These are phyloP conservation scores for Claviceps pazoutovae DNA, from an alignment of 2,329 filamentous ascomycete species.

Conservation along the genomic window DNA sequence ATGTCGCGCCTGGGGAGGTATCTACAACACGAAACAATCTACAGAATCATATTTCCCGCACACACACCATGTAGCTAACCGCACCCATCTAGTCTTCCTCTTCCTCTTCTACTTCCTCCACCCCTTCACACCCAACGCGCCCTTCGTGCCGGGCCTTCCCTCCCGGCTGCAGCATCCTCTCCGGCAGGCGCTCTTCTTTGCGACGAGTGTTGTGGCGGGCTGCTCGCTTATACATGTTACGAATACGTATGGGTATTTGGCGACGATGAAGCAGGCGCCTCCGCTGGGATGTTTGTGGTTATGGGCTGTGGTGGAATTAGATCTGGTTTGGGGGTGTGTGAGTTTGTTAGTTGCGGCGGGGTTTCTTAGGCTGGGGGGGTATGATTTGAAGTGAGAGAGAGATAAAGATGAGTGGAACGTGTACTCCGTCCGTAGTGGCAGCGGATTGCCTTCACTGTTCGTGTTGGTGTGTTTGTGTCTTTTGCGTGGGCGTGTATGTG, in stretches of 20 bases:
- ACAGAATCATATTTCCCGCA: no score
- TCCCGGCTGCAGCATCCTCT: constrained; percentile 30
- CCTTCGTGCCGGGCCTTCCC: constrained; percentile 36
- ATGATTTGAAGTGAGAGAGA: constrained; percentile 21
- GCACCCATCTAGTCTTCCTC: constrained; percentile 33
- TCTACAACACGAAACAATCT: no score
- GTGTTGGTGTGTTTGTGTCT: no score
- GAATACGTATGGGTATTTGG: constrained; percentile 68
- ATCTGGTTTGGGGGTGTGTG: constrained; percentile 48
- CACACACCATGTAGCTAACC: no score
- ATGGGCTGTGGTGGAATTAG: constrained; percentile 81
- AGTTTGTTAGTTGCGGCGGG: constrained; percentile 32
- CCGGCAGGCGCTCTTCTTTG: constrained; percentile 50
- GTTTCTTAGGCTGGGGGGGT: constrained; percentile 37
- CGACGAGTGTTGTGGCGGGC: constrained; percentile 46
- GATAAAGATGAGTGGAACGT: not conserved
- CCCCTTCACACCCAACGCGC: constrained; percentile 33
- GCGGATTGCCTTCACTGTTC: no score
- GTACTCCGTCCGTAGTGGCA: no score
- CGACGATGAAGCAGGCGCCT: constrained; percentile 85
- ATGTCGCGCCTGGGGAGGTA: constrained; percentile 38
- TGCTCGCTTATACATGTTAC: constrained; percentile 72
- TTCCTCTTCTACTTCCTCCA: constrained; percentile 44
- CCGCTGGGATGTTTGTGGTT: constrained; percentile 82
- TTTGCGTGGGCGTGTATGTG: no score